Conservation (phyloP, 2,329 filamentous ascomycete genomes). For the Ophiosphaerella narmari region DNA sequence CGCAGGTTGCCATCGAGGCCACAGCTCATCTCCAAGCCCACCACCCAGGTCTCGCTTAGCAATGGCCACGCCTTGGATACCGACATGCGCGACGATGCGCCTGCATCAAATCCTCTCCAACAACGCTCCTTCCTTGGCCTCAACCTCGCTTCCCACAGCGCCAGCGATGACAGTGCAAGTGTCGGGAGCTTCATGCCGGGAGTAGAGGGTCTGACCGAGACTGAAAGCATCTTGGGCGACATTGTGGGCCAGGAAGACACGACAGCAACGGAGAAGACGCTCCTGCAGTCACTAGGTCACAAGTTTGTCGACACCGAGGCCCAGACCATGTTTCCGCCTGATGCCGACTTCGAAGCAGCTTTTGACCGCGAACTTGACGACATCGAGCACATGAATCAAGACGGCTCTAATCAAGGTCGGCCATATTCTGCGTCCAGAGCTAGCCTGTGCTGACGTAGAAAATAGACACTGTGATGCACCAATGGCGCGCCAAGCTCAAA, state of each 20-base stretch:
- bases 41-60: slow-evolving; percentile 80
- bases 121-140: slow-evolving; percentile 47
- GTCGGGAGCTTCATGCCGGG: slow-evolving; percentile 69
- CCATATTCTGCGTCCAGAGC: slow-evolving; percentile 37
- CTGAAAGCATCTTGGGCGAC: slow-evolving; percentile 80
- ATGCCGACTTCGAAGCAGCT: slow-evolving; percentile 59
- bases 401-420: slow-evolving; percentile 64
- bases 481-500: slow-evolving; percentile 92
- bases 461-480: slow-evolving; percentile 59
- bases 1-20: slow-evolving; percentile 47
- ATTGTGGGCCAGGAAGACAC: slow-evolving; percentile 67
- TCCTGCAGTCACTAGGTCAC: slow-evolving; percentile 69
- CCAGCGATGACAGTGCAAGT: slow-evolving; percentile 68
- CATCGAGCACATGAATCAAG: slow-evolving; percentile 63
- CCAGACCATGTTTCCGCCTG: slow-evolving; percentile 56
- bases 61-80: slow-evolving; percentile 77
- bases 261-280: slow-evolving; percentile 64
- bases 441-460: slow-evolving; percentile 33
- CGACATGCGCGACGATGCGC: slow-evolving; percentile 30
- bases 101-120: slow-evolving; percentile 40
- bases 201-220: slow-evolving; percentile 67
- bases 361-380: slow-evolving; percentile 81
- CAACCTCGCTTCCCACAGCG: slow-evolving; percentile 48
- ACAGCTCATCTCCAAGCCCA: slow-evolving; percentile 66
- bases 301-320: slow-evolving; percentile 60